Percentiles rank a stretch among this genome's conserved stretches.
Conservation (phyloP, 768 basidiomycete genomes). For the Infundibulicybe gibba region DNA sequence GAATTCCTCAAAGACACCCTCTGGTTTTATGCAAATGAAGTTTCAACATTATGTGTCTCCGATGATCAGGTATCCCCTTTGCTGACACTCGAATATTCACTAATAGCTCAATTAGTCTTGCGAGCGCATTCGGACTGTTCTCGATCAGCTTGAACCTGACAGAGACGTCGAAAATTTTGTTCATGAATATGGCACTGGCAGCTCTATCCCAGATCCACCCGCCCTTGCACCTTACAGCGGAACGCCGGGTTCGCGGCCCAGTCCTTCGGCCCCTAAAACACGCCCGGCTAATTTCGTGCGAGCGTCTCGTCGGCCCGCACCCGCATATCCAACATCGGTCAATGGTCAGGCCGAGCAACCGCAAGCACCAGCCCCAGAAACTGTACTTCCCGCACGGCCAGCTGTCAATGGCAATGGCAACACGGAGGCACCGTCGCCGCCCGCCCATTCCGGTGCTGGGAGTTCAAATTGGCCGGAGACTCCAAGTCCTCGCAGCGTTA, state of each 20-base stretch:
- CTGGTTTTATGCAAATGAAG: slow-evolving; percentile 93
- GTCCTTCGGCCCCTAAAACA: slow-evolving; percentile 12
- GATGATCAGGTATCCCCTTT: slow-evolving; percentile 76
- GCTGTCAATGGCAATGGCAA: slow-evolving; percentile 37
- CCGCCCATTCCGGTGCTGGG: slow-evolving; percentile 23
- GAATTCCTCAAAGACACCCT: slow-evolving; percentile 93
- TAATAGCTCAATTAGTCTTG: slow-evolving; percentile 59
- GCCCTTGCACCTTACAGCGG: slow-evolving; percentile 67
- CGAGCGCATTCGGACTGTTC: slow-evolving; percentile 77
- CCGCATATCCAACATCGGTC: slow-evolving; percentile 4
- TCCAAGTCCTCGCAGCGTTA: slow-evolving; percentile 50
- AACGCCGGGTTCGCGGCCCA: slow-evolving; percentile 15
- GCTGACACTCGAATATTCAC: not conserved
- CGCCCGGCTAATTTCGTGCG: slow-evolving; percentile 27
- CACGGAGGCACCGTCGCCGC: too few relatives aligned
- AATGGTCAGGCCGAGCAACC: slow-evolving; percentile 9
- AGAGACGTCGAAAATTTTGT: slow-evolving; percentile 87
- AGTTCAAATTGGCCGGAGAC: slow-evolving; percentile 31
- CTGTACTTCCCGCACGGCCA: slow-evolving; percentile 49
- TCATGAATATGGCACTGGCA: slow-evolving; percentile 83
- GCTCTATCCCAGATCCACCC: slow-evolving; percentile 73
- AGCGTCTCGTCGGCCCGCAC: slow-evolving; percentile 21
- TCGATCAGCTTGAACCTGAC: slow-evolving; percentile 85
- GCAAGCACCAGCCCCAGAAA: slow-evolving; percentile 42
- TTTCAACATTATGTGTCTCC: slow-evolving; percentile 91